A percentile compares a stretch with the other conserved stretches of the same genome.
Conservation (phyloP, 352 stramenopile species). For the Globisporangium abappressorium region DNA sequence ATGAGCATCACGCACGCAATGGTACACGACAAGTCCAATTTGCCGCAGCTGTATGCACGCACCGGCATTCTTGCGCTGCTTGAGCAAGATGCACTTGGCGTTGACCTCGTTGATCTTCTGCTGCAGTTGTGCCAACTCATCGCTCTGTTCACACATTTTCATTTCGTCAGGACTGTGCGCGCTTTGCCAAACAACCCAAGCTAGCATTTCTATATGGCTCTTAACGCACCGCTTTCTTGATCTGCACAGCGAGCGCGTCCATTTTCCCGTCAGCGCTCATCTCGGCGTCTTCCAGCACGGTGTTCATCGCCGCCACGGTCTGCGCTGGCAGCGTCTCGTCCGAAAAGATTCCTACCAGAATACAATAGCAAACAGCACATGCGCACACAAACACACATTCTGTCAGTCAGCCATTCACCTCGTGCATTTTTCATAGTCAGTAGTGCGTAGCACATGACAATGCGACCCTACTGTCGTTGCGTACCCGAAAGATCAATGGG, state of each 20-base stretch:
- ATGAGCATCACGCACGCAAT: not conserved
- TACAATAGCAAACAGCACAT: not conserved
- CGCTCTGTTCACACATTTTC: slow-evolving; percentile 31
- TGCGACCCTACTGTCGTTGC: no score
- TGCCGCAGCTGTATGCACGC: slow-evolving; percentile 1
- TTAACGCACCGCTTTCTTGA: slow-evolving; percentile 43
- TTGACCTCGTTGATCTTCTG: slow-evolving; percentile 84
- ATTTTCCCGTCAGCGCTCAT: slow-evolving; percentile 50
- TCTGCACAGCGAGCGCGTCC: slow-evolving; percentile 26
- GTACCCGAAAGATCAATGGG: slow-evolving; percentile 63
- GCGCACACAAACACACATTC: not conserved
- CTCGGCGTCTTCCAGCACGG: slow-evolving; percentile 34
- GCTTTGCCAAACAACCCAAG: not conserved
- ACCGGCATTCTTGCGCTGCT: slow-evolving; percentile 69
- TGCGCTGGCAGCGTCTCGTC: slow-evolving; percentile 46
- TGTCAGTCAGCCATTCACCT: not conserved
- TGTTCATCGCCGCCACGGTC: slow-evolving; percentile 31
- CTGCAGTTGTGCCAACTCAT: slow-evolving; percentile 60
- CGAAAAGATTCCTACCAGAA: slow-evolving; percentile 50
- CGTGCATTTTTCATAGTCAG: not conserved
- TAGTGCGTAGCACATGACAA: not conserved
- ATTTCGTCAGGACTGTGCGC: not conserved
- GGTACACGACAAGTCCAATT: not conserved
- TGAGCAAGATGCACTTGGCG: slow-evolving; percentile 72
- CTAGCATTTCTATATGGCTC: not conserved